phyloP scores from a whole-genome alignment of 2,329 filamentous ascomycete species.

The Stemphylium lycopersici region DNA sequence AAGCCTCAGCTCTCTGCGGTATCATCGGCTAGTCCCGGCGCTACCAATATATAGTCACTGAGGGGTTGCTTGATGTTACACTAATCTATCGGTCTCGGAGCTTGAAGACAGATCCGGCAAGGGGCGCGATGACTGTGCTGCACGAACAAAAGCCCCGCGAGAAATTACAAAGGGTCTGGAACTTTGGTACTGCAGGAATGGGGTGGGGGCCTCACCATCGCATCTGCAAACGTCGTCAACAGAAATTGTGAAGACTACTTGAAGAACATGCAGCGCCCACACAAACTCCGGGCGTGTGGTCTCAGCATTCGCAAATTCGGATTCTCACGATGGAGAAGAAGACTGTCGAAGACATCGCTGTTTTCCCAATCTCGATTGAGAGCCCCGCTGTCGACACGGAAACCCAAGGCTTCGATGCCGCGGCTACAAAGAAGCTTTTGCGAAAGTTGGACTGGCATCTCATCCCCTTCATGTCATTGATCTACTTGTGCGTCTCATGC shows the following conservation, averaged over 20 bases:
- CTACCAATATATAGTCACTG: conserved; percentile 11
- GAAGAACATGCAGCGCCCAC: not conserved
- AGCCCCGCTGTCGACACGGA: conserved; percentile 30
- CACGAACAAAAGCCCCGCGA: not conserved
- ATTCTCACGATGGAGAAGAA: conserved; percentile 21
- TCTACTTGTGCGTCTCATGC: conserved; percentile 57
- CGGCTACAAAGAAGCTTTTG: conserved; percentile 58
- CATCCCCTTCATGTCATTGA: conserved; percentile 64
- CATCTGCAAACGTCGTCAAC: not conserved
- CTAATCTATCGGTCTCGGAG: conserved; percentile 19
- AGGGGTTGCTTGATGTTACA: conserved; percentile 18
- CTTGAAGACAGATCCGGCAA: conserved; percentile 14
- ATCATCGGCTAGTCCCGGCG: conserved; percentile 11
- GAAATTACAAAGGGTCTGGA: conserved; percentile 7
- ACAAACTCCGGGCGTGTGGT: not conserved
- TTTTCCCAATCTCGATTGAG: conserved; percentile 12
- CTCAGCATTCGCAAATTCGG: not conserved
- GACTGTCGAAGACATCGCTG: conserved; percentile 10
- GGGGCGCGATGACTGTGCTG: conserved; percentile 1
- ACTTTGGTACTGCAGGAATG: conserved; percentile 3
- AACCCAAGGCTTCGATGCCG: conserved; percentile 44
- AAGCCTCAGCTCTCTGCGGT: not conserved
- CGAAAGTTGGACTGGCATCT: conserved; percentile 62
- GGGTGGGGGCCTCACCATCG: not conserved
- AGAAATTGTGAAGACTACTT: not conserved